These are phyloP conservation scores for Fusarium newnesense DNA, from an alignment of 2,329 filamentous ascomycete genomes.

Conservation along the genomic window DNA sequence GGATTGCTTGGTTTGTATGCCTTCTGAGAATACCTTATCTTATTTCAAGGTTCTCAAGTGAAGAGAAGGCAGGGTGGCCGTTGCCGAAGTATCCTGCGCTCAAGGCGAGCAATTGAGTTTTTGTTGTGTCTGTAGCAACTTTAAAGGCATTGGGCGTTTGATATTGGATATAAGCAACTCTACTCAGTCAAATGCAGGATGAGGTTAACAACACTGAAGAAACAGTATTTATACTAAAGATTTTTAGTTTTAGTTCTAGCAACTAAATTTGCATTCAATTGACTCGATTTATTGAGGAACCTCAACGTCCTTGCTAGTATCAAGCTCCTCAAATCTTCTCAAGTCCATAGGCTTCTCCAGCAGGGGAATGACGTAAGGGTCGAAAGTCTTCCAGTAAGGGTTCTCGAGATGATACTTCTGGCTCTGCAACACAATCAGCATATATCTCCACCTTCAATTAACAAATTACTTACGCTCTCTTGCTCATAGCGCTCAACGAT, in stretches of 20 bases:
- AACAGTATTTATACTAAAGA: not conserved
- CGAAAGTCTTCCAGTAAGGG: conserved; percentile 81
- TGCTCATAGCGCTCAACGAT: conserved; percentile 79
- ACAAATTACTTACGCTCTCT: conserved; percentile 62
- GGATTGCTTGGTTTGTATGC: conserved; percentile 26
- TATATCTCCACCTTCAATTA: not conserved
- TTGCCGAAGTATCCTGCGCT: conserved; percentile 25
- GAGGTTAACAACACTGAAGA: not conserved
- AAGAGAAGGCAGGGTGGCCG: conserved; percentile 25
- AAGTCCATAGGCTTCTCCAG: conserved; percentile 77
- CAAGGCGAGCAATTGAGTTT: not conserved
- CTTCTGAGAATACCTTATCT: conserved; percentile 13
- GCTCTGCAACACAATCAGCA: conserved; percentile 48
- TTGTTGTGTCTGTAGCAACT: fast-evolving
- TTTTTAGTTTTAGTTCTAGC: not conserved
- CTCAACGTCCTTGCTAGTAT: conserved; percentile 62
- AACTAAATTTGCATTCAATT: not conserved
- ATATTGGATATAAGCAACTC: not conserved
- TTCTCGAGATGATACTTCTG: conserved; percentile 74
- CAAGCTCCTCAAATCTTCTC: conserved; percentile 73
- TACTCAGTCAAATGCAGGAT: not conserved
- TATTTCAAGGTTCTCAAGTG: conserved; percentile 23
- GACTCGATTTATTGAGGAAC: conserved; percentile 46
- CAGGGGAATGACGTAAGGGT: conserved; percentile 76
- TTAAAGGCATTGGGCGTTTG: fast-evolving